Evolutionary conservation across 495 filamentous ascomycete genomes (phyloP).

Genomic region (Hypoxylon fuscum): DNA sequence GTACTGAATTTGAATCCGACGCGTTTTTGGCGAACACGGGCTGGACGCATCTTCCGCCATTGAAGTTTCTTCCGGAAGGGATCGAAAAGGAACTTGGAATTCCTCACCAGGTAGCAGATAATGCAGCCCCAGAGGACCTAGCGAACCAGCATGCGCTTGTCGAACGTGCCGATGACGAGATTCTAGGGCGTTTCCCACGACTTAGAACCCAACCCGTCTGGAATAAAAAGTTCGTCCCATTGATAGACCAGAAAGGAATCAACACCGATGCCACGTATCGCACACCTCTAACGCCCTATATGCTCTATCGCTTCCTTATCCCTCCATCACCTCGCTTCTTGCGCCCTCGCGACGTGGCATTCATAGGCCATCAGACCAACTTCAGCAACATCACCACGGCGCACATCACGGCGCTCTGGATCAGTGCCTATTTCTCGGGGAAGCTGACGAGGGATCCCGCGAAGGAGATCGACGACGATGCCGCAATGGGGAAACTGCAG

Average conservation of each 20-base stretch:
- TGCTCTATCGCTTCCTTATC: constrained; percentile 73
- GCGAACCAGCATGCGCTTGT: constrained; percentile 39
- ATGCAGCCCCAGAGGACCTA: constrained; percentile 36
- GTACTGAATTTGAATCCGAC: constrained; percentile 64
- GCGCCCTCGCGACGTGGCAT: constrained; percentile 67
- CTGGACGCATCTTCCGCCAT: constrained; percentile 68
- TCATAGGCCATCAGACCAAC: constrained; percentile 68
- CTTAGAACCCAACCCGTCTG: constrained; percentile 56
- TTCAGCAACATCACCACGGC: constrained; percentile 68
- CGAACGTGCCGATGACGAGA: constrained; percentile 67
- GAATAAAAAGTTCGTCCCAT: constrained; percentile 50
- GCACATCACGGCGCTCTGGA: constrained; percentile 76
- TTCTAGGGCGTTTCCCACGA: constrained; percentile 70
- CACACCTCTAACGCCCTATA: constrained; percentile 48
- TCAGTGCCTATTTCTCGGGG: constrained; percentile 65
- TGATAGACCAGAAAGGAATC: constrained; percentile 47
- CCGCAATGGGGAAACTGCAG: constrained; percentile 41
- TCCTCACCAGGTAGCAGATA: constrained; percentile 43
- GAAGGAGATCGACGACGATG: constrained; percentile 10
- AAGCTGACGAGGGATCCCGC: constrained; percentile 37
- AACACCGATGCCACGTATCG: constrained; percentile 40
- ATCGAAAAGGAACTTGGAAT: constrained; percentile 56
- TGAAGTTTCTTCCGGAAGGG: constrained; percentile 69
- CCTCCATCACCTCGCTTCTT: constrained; percentile 63
- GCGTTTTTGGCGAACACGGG: constrained; percentile 72